phyloP scores from a whole-genome alignment of 306 rosid species.

The Betula pendula region DNA sequence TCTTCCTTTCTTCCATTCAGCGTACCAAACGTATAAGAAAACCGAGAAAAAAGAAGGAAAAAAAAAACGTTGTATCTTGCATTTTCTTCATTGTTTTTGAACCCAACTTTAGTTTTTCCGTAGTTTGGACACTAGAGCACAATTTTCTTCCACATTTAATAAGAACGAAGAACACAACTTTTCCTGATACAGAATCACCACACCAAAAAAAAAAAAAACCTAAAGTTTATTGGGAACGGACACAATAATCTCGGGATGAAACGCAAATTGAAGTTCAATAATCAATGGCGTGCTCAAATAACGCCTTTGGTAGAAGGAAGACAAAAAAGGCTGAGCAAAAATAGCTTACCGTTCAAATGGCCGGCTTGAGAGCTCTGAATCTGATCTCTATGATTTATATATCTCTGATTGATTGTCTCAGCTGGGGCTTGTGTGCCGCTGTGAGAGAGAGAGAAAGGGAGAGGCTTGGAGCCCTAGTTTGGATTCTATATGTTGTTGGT shows the following conservation, averaged over 20 bases:
- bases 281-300: neutral
- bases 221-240: neutral
- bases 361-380: slow-evolving; percentile 2
- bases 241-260: neutral
- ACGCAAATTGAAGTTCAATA: neutral
- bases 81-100: neutral
- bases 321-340: neutral
- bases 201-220: neutral
- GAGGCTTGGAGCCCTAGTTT: neutral
- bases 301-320: neutral
- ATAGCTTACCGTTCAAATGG: neutral
- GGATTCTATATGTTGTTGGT: neutral
- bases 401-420: neutral
- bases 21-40: too few relatives aligned
- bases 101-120: neutral
- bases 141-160: neutral
- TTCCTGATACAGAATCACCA: neutral
- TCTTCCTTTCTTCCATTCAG: too few relatives aligned
- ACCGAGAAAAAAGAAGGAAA: neutral
- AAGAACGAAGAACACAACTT: neutral
- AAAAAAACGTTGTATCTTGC: neutral
- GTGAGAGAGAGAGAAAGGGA: neutral
- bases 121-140: neutral
- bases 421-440: neutral
- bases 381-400: neutral